These are phyloP conservation scores for Cadophora luteo-olivacea DNA, from an alignment of 2,329 filamentous ascomycete species.

Conservation along the genomic window DNA sequence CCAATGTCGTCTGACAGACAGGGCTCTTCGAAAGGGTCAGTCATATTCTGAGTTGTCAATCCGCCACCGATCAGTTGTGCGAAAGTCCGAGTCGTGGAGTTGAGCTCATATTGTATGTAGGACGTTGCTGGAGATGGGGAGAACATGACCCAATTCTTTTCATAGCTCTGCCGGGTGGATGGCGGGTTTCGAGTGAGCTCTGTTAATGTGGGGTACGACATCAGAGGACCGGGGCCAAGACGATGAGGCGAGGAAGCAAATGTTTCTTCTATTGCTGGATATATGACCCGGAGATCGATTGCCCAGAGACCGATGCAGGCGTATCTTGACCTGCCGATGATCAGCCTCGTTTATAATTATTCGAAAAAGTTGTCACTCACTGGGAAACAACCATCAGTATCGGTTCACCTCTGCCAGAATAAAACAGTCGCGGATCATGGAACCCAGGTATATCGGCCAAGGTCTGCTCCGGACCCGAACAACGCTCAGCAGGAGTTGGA, in stretches of 20 bases:
- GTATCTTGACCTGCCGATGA: slow-evolving; percentile 34
- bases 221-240: slow-evolving; percentile 36
- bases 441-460: slow-evolving; percentile 50
- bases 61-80: slow-evolving; percentile 36
- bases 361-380: slow-evolving; percentile 32
- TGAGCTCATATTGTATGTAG: slow-evolving; percentile 49
- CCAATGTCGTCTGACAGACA: slow-evolving; percentile 31
- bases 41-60: slow-evolving; percentile 37
- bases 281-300: slow-evolving; percentile 36
- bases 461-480: slow-evolving; percentile 42
- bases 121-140: slow-evolving; percentile 44
- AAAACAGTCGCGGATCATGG: slow-evolving; percentile 50
- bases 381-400: slow-evolving; percentile 48
- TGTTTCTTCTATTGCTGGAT: slow-evolving; percentile 30
- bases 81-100: slow-evolving; percentile 38
- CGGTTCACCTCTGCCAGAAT: slow-evolving; percentile 48
- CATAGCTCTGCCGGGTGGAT: slow-evolving; percentile 44
- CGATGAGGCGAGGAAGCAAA: slow-evolving; percentile 34
- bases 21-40: slow-evolving; percentile 30
- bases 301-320: slow-evolving; percentile 39
- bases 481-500: slow-evolving; percentile 47
- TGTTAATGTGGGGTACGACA: slow-evolving; percentile 43
- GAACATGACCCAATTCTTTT: slow-evolving; percentile 51
- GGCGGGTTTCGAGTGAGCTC: slow-evolving; percentile 49
- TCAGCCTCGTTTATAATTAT: slow-evolving; percentile 31